Percentiles rank a stretch among this genome's conserved stretches.
Conservation (phyloP, 2,329 filamentous ascomycete genomes). For the Xylariaceae sp. region DNA sequence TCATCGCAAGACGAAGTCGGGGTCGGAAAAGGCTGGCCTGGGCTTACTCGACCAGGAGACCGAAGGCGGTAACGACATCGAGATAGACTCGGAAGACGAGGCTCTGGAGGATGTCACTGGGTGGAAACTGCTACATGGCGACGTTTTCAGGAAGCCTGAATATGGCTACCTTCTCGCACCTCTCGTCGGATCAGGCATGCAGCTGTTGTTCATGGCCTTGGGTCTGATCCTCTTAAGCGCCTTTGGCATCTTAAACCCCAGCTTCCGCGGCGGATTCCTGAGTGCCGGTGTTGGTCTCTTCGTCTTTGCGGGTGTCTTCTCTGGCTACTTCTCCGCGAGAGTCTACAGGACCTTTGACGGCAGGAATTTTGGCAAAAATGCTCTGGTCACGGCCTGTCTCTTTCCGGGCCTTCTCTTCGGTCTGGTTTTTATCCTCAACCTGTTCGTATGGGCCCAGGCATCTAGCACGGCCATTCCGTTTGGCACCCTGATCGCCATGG, state of each 20-base stretch:
- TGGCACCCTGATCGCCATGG: slow-evolving; percentile 63
- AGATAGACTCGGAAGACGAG: slow-evolving; percentile 61
- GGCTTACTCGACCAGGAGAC: slow-evolving; percentile 55
- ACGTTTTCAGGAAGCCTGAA: slow-evolving; percentile 71
- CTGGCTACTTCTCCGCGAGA: slow-evolving; percentile 78
- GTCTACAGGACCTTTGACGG: slow-evolving; percentile 81
- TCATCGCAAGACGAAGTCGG: slow-evolving; percentile 36
- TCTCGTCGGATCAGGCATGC: slow-evolving; percentile 76
- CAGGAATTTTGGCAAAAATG: slow-evolving; percentile 66
- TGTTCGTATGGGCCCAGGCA: slow-evolving; percentile 86
- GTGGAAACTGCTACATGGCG: slow-evolving; percentile 84
- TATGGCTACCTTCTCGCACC: slow-evolving; percentile 70
- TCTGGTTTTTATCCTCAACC: slow-evolving; percentile 70
- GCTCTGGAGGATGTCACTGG: slow-evolving; percentile 71
- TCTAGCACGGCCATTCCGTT: slow-evolving; percentile 84
- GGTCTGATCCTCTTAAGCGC: slow-evolving; percentile 67
- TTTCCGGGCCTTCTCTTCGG: slow-evolving; percentile 73
- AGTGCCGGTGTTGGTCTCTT: slow-evolving; percentile 79
- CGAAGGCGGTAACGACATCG: slow-evolving; percentile 44
- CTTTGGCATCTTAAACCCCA: slow-evolving; percentile 73
- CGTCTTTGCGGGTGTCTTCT: slow-evolving; percentile 74
- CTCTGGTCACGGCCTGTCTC: slow-evolving; percentile 65
- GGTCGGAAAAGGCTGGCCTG: slow-evolving; percentile 41
- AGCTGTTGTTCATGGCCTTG: slow-evolving; percentile 73
- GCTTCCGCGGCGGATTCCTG: slow-evolving; percentile 83